phyloP scores from a whole-genome alignment of 495 filamentous ascomycete genomes.

The Pyrenopolyporus hunteri region DNA sequence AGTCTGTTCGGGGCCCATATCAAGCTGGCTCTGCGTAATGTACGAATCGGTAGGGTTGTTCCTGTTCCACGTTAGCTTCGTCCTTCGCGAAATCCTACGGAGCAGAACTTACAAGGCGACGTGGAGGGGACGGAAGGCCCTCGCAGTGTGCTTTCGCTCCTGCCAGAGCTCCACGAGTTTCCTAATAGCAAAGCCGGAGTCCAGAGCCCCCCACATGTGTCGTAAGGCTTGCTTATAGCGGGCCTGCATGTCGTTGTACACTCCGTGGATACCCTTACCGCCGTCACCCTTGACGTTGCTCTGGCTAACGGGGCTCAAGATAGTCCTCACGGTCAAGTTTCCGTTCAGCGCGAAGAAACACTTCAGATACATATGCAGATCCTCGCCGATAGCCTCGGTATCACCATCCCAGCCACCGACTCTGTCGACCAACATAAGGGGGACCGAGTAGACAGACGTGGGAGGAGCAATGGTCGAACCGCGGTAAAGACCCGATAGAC shows the following conservation, averaged over 20 bases:
- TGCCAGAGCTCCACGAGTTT: slow-evolving; percentile 56
- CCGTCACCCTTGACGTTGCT: slow-evolving; percentile 67
- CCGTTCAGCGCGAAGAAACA: slow-evolving; percentile 74
- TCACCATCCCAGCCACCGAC: slow-evolving; percentile 72
- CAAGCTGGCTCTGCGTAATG: slow-evolving; percentile 52
- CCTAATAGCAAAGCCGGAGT: slow-evolving; percentile 65
- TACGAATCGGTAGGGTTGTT: slow-evolving; percentile 53
- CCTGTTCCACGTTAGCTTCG: slow-evolving; percentile 22
- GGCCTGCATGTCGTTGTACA: slow-evolving; percentile 59
- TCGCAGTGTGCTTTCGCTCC: slow-evolving; percentile 55
- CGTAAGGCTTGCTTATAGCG: slow-evolving; percentile 70
- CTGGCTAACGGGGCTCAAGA: slow-evolving; percentile 69
- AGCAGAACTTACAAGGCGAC: slow-evolving; percentile 48
- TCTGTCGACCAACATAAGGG: slow-evolving; percentile 64
- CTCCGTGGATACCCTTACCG: slow-evolving; percentile 55
- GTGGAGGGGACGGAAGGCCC: slow-evolving; percentile 59
- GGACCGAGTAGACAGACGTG: slow-evolving; percentile 72
- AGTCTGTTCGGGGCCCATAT: slow-evolving; percentile 46
- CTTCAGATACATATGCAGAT: slow-evolving; percentile 77
- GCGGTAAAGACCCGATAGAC: slow-evolving; percentile 67
- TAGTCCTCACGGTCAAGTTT: slow-evolving; percentile 59
- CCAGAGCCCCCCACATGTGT: slow-evolving; percentile 76
- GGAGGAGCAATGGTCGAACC: slow-evolving; percentile 66
- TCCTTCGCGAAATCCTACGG: background rate
- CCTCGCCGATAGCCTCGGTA: slow-evolving; percentile 71